Evolutionary conservation across 352 stramenopile species (phyloP).

Genomic region (Phytophthora capsici): DNA sequence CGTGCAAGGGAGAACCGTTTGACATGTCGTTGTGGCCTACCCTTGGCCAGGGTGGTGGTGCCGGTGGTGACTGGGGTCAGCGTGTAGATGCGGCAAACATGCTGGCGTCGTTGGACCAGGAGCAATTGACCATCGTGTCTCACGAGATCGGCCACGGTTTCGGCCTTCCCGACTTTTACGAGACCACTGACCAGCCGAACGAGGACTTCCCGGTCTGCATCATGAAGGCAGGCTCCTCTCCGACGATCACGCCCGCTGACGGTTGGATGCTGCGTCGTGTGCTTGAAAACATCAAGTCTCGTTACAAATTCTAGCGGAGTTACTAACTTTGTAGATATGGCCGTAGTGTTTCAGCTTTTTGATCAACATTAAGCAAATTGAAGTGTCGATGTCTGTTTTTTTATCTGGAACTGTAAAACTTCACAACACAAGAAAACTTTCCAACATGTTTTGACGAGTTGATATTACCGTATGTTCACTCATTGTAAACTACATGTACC

Average conservation of each 20-base stretch:
- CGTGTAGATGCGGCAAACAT: constrained; percentile 46
- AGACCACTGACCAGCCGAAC: constrained; percentile 22
- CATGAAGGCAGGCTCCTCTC: constrained; percentile 34
- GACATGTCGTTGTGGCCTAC: constrained; percentile 59
- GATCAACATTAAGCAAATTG: constrained; percentile 7
- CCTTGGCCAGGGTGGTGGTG: constrained; percentile 38
- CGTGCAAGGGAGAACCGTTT: constrained; percentile 47
- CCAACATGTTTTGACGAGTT: too few relatives aligned
- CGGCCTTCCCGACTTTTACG: constrained; percentile 30
- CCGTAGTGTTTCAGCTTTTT: not conserved
- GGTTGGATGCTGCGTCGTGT: constrained; percentile 45
- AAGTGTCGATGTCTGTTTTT: too few relatives aligned
- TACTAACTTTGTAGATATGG: not conserved
- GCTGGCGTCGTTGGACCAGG: constrained; percentile 34
- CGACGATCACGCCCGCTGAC: constrained; percentile 29
- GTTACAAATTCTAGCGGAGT: constrained; percentile 24
- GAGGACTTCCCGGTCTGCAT: constrained; percentile 28
- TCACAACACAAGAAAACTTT: too few relatives aligned
- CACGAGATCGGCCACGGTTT: constrained; percentile 55
- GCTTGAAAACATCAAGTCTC: constrained; percentile 26
- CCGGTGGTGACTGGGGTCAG: constrained; percentile 39
- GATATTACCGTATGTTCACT: not conserved
- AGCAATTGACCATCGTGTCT: constrained; percentile 41
- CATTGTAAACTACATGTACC: not conserved
- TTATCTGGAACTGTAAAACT: too few relatives aligned